Conservation (phyloP, 2,329 filamentous ascomycete species). For the Microthyrium microscopicum region DNA sequence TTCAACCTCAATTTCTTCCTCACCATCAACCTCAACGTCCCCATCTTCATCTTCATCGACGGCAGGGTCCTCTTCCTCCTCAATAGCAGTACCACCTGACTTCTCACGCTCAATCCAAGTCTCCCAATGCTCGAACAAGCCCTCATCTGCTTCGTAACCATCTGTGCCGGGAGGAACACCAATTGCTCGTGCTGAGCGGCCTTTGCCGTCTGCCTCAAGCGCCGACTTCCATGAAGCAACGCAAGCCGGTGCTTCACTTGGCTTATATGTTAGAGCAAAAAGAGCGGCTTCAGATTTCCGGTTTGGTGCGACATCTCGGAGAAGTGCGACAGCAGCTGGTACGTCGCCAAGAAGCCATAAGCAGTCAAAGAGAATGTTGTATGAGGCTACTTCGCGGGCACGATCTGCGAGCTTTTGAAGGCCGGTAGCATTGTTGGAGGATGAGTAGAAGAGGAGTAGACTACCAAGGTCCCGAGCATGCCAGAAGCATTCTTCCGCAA, state of each 20-base stretch:
- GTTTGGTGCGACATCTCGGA: slow-evolving; percentile 55
- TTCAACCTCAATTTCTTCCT: slow-evolving; percentile 12
- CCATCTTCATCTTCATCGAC: slow-evolving; percentile 19
- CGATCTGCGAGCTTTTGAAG: slow-evolving; percentile 55
- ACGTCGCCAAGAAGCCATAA: slow-evolving; percentile 78
- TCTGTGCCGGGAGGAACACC: slow-evolving; percentile 56
- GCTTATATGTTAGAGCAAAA: slow-evolving; percentile 92
- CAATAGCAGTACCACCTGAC: slow-evolving; percentile 39
- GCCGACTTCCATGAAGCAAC: slow-evolving; percentile 67
- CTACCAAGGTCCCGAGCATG: slow-evolving; percentile 84
- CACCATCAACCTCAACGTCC: slow-evolving; percentile 15
- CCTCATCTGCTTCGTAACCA: slow-evolving; percentile 48
- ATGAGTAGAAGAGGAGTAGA: slow-evolving; percentile 72
- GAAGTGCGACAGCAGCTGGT: slow-evolving; percentile 61
- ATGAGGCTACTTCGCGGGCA: slow-evolving; percentile 58
- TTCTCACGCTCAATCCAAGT: slow-evolving; percentile 71
- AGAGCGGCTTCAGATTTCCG: slow-evolving; percentile 73
- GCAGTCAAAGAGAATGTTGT: slow-evolving; percentile 87
- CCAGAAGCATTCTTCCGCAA: slow-evolving; percentile 86
- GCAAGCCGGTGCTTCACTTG: slow-evolving; percentile 50
- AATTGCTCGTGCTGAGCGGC: slow-evolving; percentile 66
- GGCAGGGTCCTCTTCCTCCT: slow-evolving; percentile 22
- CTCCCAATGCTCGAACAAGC: slow-evolving; percentile 93
- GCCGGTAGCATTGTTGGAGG: slow-evolving; percentile 63
- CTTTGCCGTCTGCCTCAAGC: slow-evolving; percentile 72